Evolutionary conservation across 768 basidiomycete species (phyloP), one percentile per base, ranked within the genome.

Genomic region (Floccularia luteovirens): DNA sequence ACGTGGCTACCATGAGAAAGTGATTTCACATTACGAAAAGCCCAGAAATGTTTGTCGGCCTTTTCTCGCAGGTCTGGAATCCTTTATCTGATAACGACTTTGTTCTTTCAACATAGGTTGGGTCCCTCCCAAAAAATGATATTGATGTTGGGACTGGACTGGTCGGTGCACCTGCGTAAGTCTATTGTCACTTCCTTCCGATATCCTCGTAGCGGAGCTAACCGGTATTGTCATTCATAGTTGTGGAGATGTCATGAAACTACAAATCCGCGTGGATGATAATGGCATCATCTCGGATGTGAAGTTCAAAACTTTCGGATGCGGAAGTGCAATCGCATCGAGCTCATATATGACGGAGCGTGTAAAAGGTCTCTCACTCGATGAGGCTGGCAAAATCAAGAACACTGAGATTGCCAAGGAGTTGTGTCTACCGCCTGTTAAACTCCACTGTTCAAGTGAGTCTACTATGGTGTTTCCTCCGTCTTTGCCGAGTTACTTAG

Each of bases 361-460:
- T 38, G 94, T 99, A 45, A 94, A 82, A 65, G 96, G 96, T 19
- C 73, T 98, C 45, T 82, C 84, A 6, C 64, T 99, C 41, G 96
- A 97, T 39, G 90, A 92, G 44, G 96, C 96, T 5, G 90, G 90
- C 40, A 82, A 83, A 58, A 94, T 99, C 53, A 96, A 93, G 67
- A 99, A 99, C 69, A 98, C 96, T 8, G 96, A 98, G 60, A 99
- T 98, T 57, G 96, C 96, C 16, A 93, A 96, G 66, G 96, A 98
- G 62, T 66, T 98, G 13, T 87, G 86, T 53, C 64, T 98, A 35
- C 94, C 94, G 4, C 93, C 94, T 36, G 94, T 98, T 54, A 98
- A 98, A 63, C 77, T 92, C 13, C 90, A 92, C 61, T 92, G 90
- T 55, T 91, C 90, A 21, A 92, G 90, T 92, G 50, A 37, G 85